phyloP scores from a whole-genome alignment of 2,329 filamentous ascomycete species.

The Leptoxyphium fumago region DNA sequence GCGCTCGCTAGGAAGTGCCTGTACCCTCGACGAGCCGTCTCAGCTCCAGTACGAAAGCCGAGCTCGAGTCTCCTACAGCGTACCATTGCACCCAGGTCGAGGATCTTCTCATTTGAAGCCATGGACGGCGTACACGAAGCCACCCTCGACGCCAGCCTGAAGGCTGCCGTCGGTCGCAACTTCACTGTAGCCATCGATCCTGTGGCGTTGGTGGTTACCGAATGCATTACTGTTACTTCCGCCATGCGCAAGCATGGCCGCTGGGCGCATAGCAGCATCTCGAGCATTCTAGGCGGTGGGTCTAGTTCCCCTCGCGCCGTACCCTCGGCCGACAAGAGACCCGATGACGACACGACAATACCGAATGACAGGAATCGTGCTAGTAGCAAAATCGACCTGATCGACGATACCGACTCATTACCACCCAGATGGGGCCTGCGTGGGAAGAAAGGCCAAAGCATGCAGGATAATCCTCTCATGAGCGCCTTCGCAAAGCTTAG shows the following conservation, averaged over 20 bases:
- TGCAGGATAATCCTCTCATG: conserved; percentile 95
- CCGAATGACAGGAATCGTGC: conserved; percentile 8
- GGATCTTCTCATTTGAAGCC: not conserved
- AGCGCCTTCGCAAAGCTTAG: conserved; percentile 83
- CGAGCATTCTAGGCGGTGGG: conserved; percentile 63
- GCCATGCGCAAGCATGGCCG: conserved; percentile 96
- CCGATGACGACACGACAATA: conserved; percentile 28
- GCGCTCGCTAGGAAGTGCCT: not conserved
- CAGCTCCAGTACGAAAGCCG: not conserved
- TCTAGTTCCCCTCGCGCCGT: conserved; percentile 5
- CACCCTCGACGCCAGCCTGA: not conserved
- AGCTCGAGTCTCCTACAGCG: not conserved
- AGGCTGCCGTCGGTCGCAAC: not conserved
- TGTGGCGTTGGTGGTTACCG: conserved; percentile 66
- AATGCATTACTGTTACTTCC: conserved; percentile 97
- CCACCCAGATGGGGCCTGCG: conserved; percentile 83
- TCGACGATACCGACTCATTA: conserved; percentile 31
- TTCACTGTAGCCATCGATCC: conserved; percentile 23
- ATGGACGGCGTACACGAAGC: not conserved
- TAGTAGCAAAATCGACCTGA: conserved; percentile 19
- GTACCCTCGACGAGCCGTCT: not conserved
- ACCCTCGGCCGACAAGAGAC: conserved; percentile 5
- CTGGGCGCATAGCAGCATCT: conserved; percentile 90
- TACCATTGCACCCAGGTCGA: not conserved
- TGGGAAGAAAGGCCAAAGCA: conserved; percentile 90